Evolutionary conservation across 2,329 filamentous ascomycete genomes (phyloP).

Genomic region (Cordyceps javanica): DNA sequence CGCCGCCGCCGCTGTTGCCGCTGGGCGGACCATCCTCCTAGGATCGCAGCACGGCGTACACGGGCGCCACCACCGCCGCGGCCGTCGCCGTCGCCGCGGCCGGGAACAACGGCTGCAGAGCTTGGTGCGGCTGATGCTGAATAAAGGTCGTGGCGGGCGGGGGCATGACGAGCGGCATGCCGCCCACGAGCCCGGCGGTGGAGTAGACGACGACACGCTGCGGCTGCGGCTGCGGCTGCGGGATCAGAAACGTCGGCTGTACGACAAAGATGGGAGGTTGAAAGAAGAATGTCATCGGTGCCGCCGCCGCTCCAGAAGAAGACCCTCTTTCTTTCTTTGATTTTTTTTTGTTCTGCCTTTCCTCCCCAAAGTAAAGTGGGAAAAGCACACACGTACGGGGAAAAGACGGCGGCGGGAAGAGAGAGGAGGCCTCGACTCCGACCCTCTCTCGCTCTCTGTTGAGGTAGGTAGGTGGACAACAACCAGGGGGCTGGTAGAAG

Average conservation of each 20-base stretch:
- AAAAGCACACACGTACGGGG: too few species aligned
- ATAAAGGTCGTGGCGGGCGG: constrained; percentile 14
- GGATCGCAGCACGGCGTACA: not conserved
- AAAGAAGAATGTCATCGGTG: constrained; percentile 22
- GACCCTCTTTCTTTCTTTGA: not conserved
- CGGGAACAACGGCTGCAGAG: not conserved
- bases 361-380: too few species aligned
- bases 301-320: not conserved
- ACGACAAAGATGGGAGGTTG: constrained; percentile 21
- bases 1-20: not conserved
- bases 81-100: not conserved
- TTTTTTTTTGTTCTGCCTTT: too few species aligned
- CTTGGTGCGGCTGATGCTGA: not conserved
- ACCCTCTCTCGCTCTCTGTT: too few species aligned
- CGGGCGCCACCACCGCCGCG: not conserved
- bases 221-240: not conserved
- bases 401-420: too few species aligned
- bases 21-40: not conserved
- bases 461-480: too few species aligned
- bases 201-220: constrained; percentile 17
- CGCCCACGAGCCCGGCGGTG: not conserved
- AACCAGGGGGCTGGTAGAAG: too few species aligned
- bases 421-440: too few species aligned
- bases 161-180: constrained; percentile 13
- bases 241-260: not conserved